phyloP scores from a whole-genome alignment of 129 eudicot species.

The Lactuca sativa region DNA sequence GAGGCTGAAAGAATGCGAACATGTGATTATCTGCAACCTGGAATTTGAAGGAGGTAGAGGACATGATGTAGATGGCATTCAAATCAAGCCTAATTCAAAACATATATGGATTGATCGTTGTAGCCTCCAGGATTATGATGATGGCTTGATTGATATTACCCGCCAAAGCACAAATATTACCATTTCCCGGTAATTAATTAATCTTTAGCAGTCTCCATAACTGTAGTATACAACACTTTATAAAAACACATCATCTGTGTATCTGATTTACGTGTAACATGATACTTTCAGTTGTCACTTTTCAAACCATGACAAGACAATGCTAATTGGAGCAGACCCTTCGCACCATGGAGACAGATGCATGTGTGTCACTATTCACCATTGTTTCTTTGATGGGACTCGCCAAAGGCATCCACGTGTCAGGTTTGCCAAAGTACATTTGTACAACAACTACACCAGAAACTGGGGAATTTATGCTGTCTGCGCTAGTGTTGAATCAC shows the following conservation, averaged over 20 bases:
- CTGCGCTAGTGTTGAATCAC: constrained; percentile 96
- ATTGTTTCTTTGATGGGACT: constrained; percentile 91
- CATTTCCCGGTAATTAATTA: constrained; percentile 56
- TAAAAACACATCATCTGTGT: too few species aligned
- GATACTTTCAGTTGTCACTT: constrained; percentile 57
- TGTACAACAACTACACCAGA: constrained; percentile 92
- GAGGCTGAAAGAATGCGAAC: constrained; percentile 88
- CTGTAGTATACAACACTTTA: too few species aligned
- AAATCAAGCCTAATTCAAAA: constrained; percentile 89
- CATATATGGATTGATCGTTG: constrained; percentile 99
- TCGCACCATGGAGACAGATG: constrained; percentile 78
- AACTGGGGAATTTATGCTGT: constrained; percentile 93
- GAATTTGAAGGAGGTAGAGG: constrained; percentile 93
- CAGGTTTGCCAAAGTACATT: constrained; percentile 85
- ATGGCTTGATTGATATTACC: constrained; percentile 88
- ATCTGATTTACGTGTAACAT: too few species aligned
- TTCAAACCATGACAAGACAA: constrained; percentile 74
- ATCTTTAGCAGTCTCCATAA: too few species aligned
- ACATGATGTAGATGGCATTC: constrained; percentile 83
- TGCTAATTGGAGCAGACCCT: constrained; percentile 85
- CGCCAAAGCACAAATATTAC: constrained; percentile 87
- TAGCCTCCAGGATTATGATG: constrained; percentile 68
- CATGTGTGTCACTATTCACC: constrained; percentile 80
- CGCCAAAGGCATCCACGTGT: constrained; percentile 94
- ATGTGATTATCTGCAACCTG: constrained; percentile 89